These are phyloP conservation scores for Metschnikowia dekortorum DNA, from an alignment of 805 yeast species.

Conservation along the genomic window DNA sequence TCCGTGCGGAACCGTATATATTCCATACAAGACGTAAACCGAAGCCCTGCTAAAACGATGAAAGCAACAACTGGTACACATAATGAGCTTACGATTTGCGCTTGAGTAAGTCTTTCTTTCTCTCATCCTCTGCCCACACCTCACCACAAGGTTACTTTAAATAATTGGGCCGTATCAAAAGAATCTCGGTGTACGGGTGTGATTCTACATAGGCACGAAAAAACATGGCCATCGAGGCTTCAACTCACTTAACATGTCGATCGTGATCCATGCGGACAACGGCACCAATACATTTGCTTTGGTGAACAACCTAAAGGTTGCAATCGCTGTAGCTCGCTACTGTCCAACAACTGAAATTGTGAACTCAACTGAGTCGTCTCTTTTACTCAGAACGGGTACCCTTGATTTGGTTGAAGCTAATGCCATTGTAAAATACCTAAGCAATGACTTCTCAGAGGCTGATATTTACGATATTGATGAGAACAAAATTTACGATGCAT, in stretches of 20 bases:
- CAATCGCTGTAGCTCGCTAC: slow-evolving; percentile 20
- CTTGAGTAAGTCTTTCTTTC: too few relatives aligned
- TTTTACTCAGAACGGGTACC: slow-evolving; percentile 29
- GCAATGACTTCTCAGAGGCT: slow-evolving; percentile 41
- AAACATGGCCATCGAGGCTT: neutral
- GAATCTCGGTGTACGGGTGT: slow-evolving; percentile 8
- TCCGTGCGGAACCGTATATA: neutral
- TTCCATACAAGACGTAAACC: neutral
- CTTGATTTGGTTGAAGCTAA: slow-evolving; percentile 60
- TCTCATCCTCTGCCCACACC: too few relatives aligned
- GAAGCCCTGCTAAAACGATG: too few relatives aligned
- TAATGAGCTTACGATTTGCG: too few relatives aligned
- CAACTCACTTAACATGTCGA: slow-evolving; percentile 8
- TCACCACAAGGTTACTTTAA: too few relatives aligned
- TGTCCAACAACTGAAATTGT: slow-evolving; percentile 15
- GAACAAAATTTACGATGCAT: slow-evolving; percentile 36
- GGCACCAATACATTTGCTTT: slow-evolving; percentile 19
- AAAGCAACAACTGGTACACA: too few relatives aligned
- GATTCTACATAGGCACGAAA: neutral
- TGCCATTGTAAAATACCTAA: slow-evolving; percentile 63
- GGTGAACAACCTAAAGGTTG: slow-evolving; percentile 23
- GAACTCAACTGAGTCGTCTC: slow-evolving; percentile 21
- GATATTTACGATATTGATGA: slow-evolving; percentile 42
- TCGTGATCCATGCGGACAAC: slow-evolving; percentile 14
- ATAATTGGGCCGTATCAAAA: too few relatives aligned